A percentile compares a stretch with the other conserved stretches of the same genome.
These are phyloP conservation scores for Lactarius evosmus DNA, from an alignment of 768 basidiomycete genomes.

Conservation along the genomic window DNA sequence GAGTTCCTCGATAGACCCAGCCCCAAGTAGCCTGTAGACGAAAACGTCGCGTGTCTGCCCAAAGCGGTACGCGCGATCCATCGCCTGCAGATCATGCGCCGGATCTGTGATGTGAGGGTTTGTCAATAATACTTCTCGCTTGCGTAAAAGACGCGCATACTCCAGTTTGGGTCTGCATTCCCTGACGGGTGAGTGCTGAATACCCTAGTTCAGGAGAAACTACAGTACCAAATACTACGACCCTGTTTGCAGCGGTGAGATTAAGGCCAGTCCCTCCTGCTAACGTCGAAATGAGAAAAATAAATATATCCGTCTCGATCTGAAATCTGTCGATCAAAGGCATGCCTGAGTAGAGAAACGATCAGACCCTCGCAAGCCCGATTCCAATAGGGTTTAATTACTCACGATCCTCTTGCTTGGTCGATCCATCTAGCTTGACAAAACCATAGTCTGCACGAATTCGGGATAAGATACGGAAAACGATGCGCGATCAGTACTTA, in stretches of 20 bases:
- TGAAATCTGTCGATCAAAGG: constrained; percentile 83
- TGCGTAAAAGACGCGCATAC: constrained; percentile 44
- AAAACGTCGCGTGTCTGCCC: constrained; percentile 84
- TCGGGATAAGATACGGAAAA: background rate
- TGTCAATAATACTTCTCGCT: background rate
- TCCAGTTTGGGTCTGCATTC: constrained; percentile 85
- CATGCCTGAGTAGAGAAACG: constrained; percentile 56
- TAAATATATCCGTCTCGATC: constrained; percentile 61
- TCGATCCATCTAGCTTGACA: constrained; percentile 77
- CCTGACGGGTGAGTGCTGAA: background rate
- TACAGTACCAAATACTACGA: constrained; percentile 75
- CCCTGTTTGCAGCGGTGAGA: constrained; percentile 89
- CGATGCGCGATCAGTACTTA: constrained; percentile 33
- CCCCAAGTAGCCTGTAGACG: constrained; percentile 80
- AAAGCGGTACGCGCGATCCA: constrained; percentile 83
- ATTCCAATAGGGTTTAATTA: background rate
- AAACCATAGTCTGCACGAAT: constrained; percentile 48
- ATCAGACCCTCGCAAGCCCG: background rate
- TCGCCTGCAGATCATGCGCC: constrained; percentile 90
- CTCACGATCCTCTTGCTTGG: constrained; percentile 64
- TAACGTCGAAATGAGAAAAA: constrained; percentile 87
- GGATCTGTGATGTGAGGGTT: constrained; percentile 57
- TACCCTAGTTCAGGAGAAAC: background rate
- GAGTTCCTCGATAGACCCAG: constrained; percentile 83
- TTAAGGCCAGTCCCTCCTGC: constrained; percentile 93